Percentiles rank a stretch among this genome's conserved stretches.
These are phyloP conservation scores for Hawksworthiomyces lignivorus DNA, from an alignment of 2,329 filamentous ascomycete species.

Conservation along the genomic window DNA sequence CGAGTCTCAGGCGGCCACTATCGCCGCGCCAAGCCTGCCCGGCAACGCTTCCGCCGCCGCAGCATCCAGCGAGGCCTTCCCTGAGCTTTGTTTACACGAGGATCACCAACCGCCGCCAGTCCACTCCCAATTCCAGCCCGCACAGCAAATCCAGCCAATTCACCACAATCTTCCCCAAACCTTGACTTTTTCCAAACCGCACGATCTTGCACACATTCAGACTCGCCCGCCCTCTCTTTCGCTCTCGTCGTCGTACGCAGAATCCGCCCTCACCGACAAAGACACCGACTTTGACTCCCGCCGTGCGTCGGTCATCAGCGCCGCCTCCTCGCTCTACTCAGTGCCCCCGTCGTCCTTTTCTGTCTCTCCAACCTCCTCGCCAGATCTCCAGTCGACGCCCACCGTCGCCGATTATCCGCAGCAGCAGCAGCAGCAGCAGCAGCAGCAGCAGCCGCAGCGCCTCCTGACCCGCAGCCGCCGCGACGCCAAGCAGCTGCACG, in stretches of 20 bases:
- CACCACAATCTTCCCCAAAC: slow-evolving; percentile 13
- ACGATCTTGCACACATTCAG: too few species aligned
- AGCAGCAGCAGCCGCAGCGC: slow-evolving; percentile 16
- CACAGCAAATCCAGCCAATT: too few species aligned
- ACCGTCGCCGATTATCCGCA: background rate
- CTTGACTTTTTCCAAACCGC: too few species aligned
- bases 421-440: slow-evolving; percentile 13
- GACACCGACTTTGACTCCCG: slow-evolving; percentile 22
- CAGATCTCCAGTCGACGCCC: background rate
- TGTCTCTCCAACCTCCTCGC: slow-evolving; percentile 4
- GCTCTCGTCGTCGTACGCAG: slow-evolving; percentile 20
- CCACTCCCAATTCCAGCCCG: too few species aligned
- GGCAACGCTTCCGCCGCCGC: slow-evolving; percentile 9
- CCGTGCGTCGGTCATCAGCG: slow-evolving; percentile 23
- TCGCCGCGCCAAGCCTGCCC: slow-evolving; percentile 9
- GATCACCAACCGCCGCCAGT: slow-evolving; percentile 2
- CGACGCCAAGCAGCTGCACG: slow-evolving; percentile 43
- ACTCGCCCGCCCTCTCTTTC: too few species aligned
- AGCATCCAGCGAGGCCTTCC: slow-evolving; percentile 27
- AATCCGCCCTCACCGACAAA: slow-evolving; percentile 16
- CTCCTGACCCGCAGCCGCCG: slow-evolving; percentile 30
- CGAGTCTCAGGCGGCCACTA: background rate
- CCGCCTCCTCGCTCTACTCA: slow-evolving; percentile 17
- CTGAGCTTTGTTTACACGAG: slow-evolving; percentile 36
- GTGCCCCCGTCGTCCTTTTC: slow-evolving; percentile 15